Base-by-base conservation (phyloP, 345 rosid genomes). In the Syzygium aromaticum region DNA sequence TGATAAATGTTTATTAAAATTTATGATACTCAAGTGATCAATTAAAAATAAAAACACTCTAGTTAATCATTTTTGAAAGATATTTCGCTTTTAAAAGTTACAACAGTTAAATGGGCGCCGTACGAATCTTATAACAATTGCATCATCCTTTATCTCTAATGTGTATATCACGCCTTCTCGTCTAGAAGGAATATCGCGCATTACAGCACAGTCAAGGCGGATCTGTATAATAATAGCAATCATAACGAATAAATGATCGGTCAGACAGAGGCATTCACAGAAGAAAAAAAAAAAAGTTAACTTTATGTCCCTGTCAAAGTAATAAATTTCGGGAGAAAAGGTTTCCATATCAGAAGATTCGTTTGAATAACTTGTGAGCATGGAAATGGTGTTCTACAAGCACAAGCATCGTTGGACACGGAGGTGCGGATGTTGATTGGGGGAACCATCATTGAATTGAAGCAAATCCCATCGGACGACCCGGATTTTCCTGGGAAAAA, bases 61-160 rank as follows among this genome's bases (percentile, higher is more conserved):
- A 38, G 1, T 73, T 25, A 21, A 73, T 1, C 49, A 67, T 2
- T 73, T 28, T 17, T 8, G 8, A 73, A 33, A 33, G 10, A 16
- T 3, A 17, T 30, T 3, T 67, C 8, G 19, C 1, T 5, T 73
- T 73, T 33, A 19, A 73, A 73, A 38, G 3, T 73, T 19, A 5
- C 10, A 1, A 33, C 0, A 38, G 1, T 73, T 0, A 5, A 73
- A 0, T 1, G 0, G 19, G 0, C 5, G 1, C 1, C 0, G 3
- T 21, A 33, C 3, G 1, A 19, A 17, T 38, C 14, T 13, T 0
- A 59, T 27, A 3, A 61, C 0, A 67, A 4, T 30, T 30, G 2
- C 25, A 0, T 33, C 1, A 10, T 73, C 14, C 15, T 5, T 5
- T 19, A 73, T 73, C 78, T 30, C 8, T 7, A 30, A 30, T 30